These are phyloP conservation scores for Lotmaria passim DNA, from an alignment of 208 protist species.

Conservation along the genomic window DNA sequence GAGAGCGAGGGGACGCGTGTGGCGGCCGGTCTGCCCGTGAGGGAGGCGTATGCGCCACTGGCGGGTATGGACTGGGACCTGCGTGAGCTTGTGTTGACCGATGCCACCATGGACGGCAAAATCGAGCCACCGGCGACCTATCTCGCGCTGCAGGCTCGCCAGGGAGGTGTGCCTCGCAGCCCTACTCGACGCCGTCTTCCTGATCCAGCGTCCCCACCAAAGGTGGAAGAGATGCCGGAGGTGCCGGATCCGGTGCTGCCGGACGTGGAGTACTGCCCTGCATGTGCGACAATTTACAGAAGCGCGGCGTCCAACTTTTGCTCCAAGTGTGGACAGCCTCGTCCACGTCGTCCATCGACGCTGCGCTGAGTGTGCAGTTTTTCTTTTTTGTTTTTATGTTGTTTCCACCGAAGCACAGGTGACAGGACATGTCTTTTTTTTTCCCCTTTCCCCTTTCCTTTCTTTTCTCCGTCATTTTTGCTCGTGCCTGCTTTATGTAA, in stretches of 20 bases:
- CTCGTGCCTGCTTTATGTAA: conserved; percentile 8
- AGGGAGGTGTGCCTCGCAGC: background rate
- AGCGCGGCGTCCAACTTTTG: conserved; percentile 58
- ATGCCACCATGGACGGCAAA: conserved; percentile 59
- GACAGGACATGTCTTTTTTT: background rate
- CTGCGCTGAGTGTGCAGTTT: conserved; percentile 7
- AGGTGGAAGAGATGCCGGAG: background rate
- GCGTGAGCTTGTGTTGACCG: conserved; percentile 62
- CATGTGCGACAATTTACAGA: conserved; percentile 64
- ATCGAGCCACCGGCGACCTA: conserved; percentile 32
- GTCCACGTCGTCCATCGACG: conserved; percentile 14
- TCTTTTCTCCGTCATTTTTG: conserved; percentile 23
- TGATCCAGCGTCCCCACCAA: background rate
- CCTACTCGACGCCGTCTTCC: background rate
- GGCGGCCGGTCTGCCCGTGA: conserved; percentile 50
- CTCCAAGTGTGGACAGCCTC: conserved; percentile 53
- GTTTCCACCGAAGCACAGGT: conserved; percentile 10
- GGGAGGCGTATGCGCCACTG: conserved; percentile 76
- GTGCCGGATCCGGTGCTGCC: conserved; percentile 11
- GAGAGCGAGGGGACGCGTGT: conserved; percentile 71
- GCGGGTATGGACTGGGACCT: conserved; percentile 65
- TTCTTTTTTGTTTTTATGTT: conserved; percentile 26
- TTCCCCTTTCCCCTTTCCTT: conserved; percentile 31
- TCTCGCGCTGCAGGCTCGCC: conserved; percentile 3
- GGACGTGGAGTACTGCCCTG: conserved; percentile 41